Percentiles rank a stretch among this genome's conserved stretches.
Evolutionary conservation across 805 yeast genomes (phyloP).

Genomic region (Yarrowia keelungensis): DNA sequence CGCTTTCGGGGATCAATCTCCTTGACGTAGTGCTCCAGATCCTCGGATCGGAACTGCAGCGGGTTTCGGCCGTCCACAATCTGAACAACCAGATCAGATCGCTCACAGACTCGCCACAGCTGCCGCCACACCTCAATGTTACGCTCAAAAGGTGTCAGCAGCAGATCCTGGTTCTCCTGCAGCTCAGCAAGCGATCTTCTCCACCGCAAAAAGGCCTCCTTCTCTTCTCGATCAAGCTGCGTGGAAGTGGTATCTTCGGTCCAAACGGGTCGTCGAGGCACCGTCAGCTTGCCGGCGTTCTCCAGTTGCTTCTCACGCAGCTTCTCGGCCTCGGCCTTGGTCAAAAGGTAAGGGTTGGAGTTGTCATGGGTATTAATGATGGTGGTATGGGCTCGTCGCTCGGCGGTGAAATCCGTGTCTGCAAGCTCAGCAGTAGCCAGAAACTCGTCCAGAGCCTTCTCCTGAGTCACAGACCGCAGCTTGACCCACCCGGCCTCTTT

Average conservation of each 20-base stretch:
- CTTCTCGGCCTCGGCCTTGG: slow-evolving; percentile 68
- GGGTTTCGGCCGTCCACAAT: slow-evolving; percentile 98
- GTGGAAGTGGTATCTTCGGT: slow-evolving; percentile 68
- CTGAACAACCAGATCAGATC: slow-evolving; percentile 92
- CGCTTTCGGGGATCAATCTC: slow-evolving; percentile 78
- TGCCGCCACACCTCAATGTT: slow-evolving; percentile 98
- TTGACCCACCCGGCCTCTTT: slow-evolving; percentile 90
- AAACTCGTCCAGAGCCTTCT: slow-evolving; percentile 91
- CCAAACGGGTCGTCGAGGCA: slow-evolving; percentile 96
- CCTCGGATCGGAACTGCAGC: slow-evolving; percentile 83
- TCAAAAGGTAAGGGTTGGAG: slow-evolving; percentile 65
- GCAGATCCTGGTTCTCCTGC: slow-evolving; percentile 82
- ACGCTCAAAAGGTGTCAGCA: slow-evolving; percentile 95
- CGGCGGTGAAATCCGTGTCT: slow-evolving; percentile 95
- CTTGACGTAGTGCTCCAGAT: slow-evolving; percentile 81
- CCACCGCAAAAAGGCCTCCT: slow-evolving; percentile 92
- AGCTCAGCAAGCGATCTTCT: slow-evolving; percentile 85
- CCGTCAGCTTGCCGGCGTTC: slow-evolving; percentile 65
- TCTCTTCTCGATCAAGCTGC: slow-evolving; percentile 85
- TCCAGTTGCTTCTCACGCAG: slow-evolving; percentile 66
- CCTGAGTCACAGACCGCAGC: slow-evolving; percentile 92
- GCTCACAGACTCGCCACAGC: slow-evolving; percentile 95
- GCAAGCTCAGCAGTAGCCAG: slow-evolving; percentile 94
- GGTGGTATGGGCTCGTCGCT: slow-evolving; percentile 78
- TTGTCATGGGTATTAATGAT: slow-evolving; percentile 66